Percentiles rank a stretch among this genome's conserved stretches.
These are phyloP conservation scores for Phytophthora constricta DNA, from an alignment of 352 stramenopile species.

Conservation along the genomic window DNA sequence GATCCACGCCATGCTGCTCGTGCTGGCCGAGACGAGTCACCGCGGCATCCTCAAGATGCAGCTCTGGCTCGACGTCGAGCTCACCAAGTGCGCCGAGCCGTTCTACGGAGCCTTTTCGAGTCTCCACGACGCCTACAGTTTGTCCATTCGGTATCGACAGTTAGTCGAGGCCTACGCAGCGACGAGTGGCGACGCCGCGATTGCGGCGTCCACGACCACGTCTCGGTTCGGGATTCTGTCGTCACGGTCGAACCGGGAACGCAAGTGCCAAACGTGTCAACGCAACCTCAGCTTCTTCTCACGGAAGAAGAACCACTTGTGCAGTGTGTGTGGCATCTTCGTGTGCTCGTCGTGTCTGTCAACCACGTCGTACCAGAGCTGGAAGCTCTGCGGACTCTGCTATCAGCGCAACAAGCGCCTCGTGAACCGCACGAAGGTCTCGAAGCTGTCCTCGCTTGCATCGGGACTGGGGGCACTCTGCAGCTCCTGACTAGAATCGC, in stretches of 20 bases:
- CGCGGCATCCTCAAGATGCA: slow-evolving; percentile 71
- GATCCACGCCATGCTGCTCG: slow-evolving; percentile 66
- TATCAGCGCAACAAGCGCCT: slow-evolving; percentile 70
- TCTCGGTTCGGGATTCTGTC: slow-evolving; percentile 37
- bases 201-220: slow-evolving; percentile 33
- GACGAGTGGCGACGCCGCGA: slow-evolving; percentile 39
- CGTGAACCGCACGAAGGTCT: slow-evolving; percentile 60
- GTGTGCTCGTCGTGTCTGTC: slow-evolving; percentile 67
- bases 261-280: slow-evolving; percentile 72
- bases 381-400: slow-evolving; percentile 67
- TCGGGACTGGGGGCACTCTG: slow-evolving; percentile 41
- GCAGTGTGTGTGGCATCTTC: slow-evolving; percentile 67
- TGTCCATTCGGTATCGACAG: slow-evolving; percentile 67
- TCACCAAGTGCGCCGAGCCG: slow-evolving; percentile 55
- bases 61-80: slow-evolving; percentile 71
- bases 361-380: slow-evolving; percentile 66
- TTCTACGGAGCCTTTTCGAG: slow-evolving; percentile 69
- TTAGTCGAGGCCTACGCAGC: slow-evolving; percentile 55
- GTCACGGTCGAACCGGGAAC: slow-evolving; percentile 46
- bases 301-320: slow-evolving; percentile 68
- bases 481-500: slow-evolving; percentile 45
- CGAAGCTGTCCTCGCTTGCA: slow-evolving; percentile 54
- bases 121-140: slow-evolving; percentile 73
- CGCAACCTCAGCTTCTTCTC: slow-evolving; percentile 64
- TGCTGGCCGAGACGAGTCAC: slow-evolving; percentile 65